Evolutionary conservation across 768 basidiomycete species (phyloP), one percentile per base, ranked within the genome.

Genomic region (Suillus fuscotomentosus): DNA sequence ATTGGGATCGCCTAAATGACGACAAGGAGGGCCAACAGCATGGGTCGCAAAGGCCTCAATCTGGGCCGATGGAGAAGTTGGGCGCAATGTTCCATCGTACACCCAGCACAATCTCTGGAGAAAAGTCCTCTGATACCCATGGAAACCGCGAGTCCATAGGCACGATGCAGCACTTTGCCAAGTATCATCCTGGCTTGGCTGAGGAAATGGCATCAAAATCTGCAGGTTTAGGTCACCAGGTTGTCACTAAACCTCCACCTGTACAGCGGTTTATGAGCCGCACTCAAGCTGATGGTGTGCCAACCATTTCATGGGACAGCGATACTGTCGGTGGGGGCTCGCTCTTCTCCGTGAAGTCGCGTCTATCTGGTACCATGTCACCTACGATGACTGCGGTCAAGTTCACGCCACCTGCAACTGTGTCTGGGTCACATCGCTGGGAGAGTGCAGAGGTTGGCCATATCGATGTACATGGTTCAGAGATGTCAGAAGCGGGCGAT

Each of bases 361-460:
- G 77, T 43, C 63, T 75, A 61, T 63, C 73, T 24, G 82, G 82
- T 41, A 76, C 84, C 22, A 81, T 85, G 78, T 83, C 86, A 4
- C 83, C 87, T 11, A 77, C 79, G 45, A 64, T 78, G 31, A 80
- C 78, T 59, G 80, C 82, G 71, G 87, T 86, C 41, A 86, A 86
- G 70, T 84, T 83, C 66, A 91, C 89, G 5, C 89, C 90, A 54
- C 78, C 79, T 9, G 83, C 87, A 14, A 85, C 80, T 34, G 69
- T 75, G 4, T 81, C 84, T 2, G 76, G 80, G 17, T 72, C 77
- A 2, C 89, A 91, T 76, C 81, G 73, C 55, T 91, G 89, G 89
- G 85, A 91, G 73, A 87, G 86, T 9, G 88, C 88, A 3, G 86
- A 89, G 69, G 86, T 90, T 22, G 67, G 89, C 60, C 77, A 84